Evolutionary conservation across 73 alveolate genomes (phyloP).

Genomic region (Tetrahymena elliotti): DNA sequence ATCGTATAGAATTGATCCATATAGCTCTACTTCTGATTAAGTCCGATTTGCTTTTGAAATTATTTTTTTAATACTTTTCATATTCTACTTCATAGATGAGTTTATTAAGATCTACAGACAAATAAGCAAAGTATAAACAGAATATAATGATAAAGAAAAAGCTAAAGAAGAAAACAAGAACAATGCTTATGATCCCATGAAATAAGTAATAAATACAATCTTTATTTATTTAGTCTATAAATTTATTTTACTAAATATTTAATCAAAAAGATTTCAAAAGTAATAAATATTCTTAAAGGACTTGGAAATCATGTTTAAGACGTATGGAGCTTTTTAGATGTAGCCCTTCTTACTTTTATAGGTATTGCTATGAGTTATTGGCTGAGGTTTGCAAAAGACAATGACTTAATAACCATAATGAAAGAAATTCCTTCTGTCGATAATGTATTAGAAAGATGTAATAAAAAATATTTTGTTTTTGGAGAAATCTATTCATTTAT

Average conservation of each 20-base stretch:
- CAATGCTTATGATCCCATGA: background rate
- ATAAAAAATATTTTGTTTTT: too few relatives aligned
- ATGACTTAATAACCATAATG: background rate
- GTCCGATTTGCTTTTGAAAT: background rate
- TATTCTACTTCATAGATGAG: background rate
- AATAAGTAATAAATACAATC: background rate
- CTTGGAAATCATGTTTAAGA: background rate
- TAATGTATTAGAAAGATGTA: background rate
- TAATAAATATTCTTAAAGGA: background rate
- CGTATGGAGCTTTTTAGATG: background rate
- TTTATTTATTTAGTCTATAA: background rate
- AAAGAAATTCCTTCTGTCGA: background rate
- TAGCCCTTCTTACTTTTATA: background rate
- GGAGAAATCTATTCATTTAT: too few relatives aligned
- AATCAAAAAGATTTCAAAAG: background rate
- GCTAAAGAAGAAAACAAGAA: background rate
- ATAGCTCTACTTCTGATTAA: background rate
- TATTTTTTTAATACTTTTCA: background rate
- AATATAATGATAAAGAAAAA: background rate
- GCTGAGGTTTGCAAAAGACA: background rate
- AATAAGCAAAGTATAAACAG: background rate
- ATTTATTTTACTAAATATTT: background rate
- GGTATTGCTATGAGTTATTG: background rate
- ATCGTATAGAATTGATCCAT: background rate
- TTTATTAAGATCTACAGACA: background rate